Evolutionary conservation across 2,329 filamentous ascomycete species (phyloP), one percentile per base, ranked within the genome.

Genomic region (Nothophoma quercina): DNA sequence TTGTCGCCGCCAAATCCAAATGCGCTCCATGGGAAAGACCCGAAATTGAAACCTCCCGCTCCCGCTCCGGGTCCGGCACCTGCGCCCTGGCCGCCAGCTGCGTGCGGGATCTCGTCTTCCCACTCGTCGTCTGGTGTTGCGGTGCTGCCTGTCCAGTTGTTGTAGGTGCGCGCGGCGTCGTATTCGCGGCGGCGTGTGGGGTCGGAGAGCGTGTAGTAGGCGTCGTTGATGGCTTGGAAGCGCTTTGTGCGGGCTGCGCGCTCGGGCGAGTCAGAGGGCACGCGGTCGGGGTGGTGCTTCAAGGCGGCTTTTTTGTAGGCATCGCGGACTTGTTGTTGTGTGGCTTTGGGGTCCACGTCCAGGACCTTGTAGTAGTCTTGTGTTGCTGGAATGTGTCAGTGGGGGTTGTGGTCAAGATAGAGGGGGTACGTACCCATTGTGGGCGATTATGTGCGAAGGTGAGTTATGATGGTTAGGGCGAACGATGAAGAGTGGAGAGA

Each of bases 281-380:
- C 91, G 54, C 95, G 90, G 74, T 99, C 95, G 1, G 93, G 93
- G 74, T 98, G 93, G 59, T 90, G 92, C 77, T 95, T 96, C 36
- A 98, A 81, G 5, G 93, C 93, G 66, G 90, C 90, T 71, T 89
- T 88, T 75, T 99, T 99, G 81, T 98, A 99, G 42, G 93, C 95
- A 81, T 91, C 89, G 65, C 93, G 89, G 70, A 99, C 88, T 73
- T 98, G 89, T 68, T 92, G 86, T 53, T 87, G 85, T 0, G 86
- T 89, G 26, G 93, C 92, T 63, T 83, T 88, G 28, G 90, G 83
- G 43, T 87, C 72, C 55, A 96, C 76, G 59, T 88, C 88, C 41
- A 96, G 86, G 34, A 67, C 53, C 38, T 63, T 65, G 50, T 71
- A 55, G 34, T 55, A 55, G 51, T 55, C 51, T 40, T 40, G 39